A percentile compares a stretch with the other conserved stretches of the same genome.
These are phyloP conservation scores for Linnemannia schmuckeri DNA, from an alignment of 192 early-diverging fungal species.

Conservation along the genomic window DNA sequence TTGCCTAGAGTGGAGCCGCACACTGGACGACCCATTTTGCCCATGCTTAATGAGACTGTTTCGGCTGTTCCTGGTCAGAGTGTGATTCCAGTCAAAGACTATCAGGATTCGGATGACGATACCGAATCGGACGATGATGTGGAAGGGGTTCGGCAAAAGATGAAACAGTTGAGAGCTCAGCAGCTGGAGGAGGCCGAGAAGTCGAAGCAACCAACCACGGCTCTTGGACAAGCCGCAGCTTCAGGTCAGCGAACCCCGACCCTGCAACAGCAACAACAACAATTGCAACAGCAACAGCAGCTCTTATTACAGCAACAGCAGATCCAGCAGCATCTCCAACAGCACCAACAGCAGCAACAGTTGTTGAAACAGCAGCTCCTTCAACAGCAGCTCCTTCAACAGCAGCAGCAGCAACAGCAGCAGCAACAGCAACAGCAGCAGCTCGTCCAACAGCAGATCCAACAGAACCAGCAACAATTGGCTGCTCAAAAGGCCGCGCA, in stretches of 20 bases:
- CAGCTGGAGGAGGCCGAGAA: constrained; percentile 51
- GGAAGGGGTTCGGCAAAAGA: constrained; percentile 62
- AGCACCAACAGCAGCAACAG: constrained; percentile 46
- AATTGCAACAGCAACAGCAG: constrained; percentile 42
- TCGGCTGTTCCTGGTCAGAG: constrained; percentile 55
- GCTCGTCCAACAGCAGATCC: constrained; percentile 46
- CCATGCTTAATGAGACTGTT: constrained; percentile 55
- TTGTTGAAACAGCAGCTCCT: constrained; percentile 47
- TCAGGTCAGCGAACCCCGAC: constrained; percentile 28
- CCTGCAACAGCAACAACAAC: constrained; percentile 37
- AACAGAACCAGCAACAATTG: constrained; percentile 35
- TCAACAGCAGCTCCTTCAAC: constrained; percentile 43
- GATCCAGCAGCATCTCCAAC: constrained; percentile 38
- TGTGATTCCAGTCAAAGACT: constrained; percentile 51
- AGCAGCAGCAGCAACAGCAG: constrained; percentile 38
- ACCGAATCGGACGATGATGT: constrained; percentile 70
- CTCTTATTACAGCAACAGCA: constrained; percentile 47
- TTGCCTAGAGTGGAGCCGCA: constrained; percentile 47
- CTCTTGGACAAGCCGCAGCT: not conserved
- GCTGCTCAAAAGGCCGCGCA: constrained; percentile 12
- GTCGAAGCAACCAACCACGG: constrained; percentile 20
- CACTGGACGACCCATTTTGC: constrained; percentile 50
- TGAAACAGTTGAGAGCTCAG: constrained; percentile 61
- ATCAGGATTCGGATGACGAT: constrained; percentile 60
- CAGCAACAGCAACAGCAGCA: constrained; percentile 45